Conservation (phyloP, 2,329 filamentous ascomycete genomes). For the Sarocladiaceae sp. region DNA sequence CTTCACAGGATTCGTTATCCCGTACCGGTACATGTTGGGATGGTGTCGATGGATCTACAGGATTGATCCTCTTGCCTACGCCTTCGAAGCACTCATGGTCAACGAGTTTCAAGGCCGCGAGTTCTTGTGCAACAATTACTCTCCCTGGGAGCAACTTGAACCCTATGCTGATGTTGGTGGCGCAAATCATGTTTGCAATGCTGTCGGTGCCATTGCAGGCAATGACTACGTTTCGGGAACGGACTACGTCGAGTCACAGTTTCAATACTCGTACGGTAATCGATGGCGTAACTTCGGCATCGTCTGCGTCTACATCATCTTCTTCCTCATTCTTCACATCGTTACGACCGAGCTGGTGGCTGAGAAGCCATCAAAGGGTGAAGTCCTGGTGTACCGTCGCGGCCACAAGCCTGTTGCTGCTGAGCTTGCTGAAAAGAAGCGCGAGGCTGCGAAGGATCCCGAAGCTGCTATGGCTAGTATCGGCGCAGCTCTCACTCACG, state of each 20-base stretch:
- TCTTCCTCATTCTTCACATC: slow-evolving; percentile 60
- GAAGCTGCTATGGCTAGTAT: slow-evolving; percentile 47
- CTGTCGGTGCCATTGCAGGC: slow-evolving; percentile 55
- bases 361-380: slow-evolving; percentile 68
- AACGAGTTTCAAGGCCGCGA: slow-evolving; percentile 72
- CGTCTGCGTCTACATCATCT: slow-evolving; percentile 57
- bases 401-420: slow-evolving; percentile 58
- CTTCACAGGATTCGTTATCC: slow-evolving; percentile 67
- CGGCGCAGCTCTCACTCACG: slow-evolving; percentile 29
- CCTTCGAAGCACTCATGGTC: slow-evolving; percentile 75
- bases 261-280: slow-evolving; percentile 53
- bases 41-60: slow-evolving; percentile 86
- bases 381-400: slow-evolving; percentile 70
- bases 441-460: slow-evolving; percentile 44
- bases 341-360: slow-evolving; percentile 62
- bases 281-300: slow-evolving; percentile 72
- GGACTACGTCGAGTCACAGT: slow-evolving; percentile 48
- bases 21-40: slow-evolving; percentile 64
- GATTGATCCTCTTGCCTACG: slow-evolving; percentile 73
- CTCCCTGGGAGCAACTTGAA: slow-evolving; percentile 31
- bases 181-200: slow-evolving; percentile 50
- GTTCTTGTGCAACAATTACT: slow-evolving; percentile 47
- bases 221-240: slow-evolving; percentile 50
- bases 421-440: slow-evolving; percentile 56
- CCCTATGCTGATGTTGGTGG: slow-evolving; percentile 21